Base-by-base conservation (phyloP, 2,329 filamentous ascomycete genomes). In the Colletotrichum musae region DNA sequence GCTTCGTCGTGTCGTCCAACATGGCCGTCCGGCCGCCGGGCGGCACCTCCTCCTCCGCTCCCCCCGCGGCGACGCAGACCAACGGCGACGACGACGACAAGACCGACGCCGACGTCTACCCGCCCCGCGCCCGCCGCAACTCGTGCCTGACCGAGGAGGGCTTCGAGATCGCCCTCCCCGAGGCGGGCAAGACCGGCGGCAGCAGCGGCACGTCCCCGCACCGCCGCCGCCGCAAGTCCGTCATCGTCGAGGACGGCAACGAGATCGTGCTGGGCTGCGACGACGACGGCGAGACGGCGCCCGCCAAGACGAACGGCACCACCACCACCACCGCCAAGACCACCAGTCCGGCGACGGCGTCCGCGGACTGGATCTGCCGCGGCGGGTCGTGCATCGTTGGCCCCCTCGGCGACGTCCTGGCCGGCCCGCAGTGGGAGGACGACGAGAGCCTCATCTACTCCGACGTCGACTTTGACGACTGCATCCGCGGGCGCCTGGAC, bases 401-500 rank as follows among this genome's bases (percentile, higher is more conserved):
- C 10, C 94, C 95, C 0, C 85, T 92, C 50, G 95, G 95, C 0
- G 88, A 95, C n/a, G 89, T 95, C 0, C 80, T 97, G 1, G 89
- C 89, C 1, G 94, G 93, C 0, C 95, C 95, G 0, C 83, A 96
- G 68, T 97, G 94, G 94, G 93, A 97, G 68, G 91, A 95, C 70
- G 80, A 91, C 64, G 85, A 89, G 4, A 88, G 89, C 0, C 78
- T 97, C 36, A 81, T 94, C 59, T 88, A 88, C 41, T 86, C 89
- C 0, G 93, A 96, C 72, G 91, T 95, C 4, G 94, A 98, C 76
- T 92, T 98, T 75, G 93, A 97, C 56, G 94, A 97, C 73, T 97
- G 95, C 74, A 88, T 94, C 73, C 86, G 93, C 10, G 95, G 94
- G 0, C 84, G 94, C 60, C 78, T 97, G 72, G 94, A 97, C 78